phyloP scores from a whole-genome alignment of 169 alveolate genomes.

The Sarcocystis neurona region DNA sequence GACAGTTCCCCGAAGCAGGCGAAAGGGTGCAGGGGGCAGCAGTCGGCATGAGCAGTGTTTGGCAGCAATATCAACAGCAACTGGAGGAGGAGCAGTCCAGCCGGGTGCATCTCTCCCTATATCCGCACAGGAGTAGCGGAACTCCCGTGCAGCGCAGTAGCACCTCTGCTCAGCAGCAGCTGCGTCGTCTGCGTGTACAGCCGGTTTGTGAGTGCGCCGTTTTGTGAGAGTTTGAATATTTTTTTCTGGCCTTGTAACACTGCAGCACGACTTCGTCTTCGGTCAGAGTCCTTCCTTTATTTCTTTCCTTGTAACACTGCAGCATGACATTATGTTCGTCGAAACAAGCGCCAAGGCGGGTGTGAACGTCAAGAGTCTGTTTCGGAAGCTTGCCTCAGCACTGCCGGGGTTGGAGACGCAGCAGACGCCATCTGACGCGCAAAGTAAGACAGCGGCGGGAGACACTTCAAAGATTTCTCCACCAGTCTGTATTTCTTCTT shows the following conservation, averaged over 20 bases:
- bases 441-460: not conserved
- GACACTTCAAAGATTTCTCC: not conserved
- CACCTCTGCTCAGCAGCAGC: too few relatives aligned
- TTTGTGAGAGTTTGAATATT: too few relatives aligned
- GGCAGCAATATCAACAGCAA: too few relatives aligned
- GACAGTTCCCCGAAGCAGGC: too few relatives aligned
- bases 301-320: constrained; percentile 71
- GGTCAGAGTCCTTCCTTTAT: not conserved
- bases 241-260: not conserved
- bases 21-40: too few relatives aligned
- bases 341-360: constrained; percentile 98
- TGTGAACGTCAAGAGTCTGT: constrained; percentile 88
- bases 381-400: constrained; percentile 82
- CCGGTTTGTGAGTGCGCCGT: too few relatives aligned
- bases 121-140: too few relatives aligned
- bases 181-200: too few relatives aligned
- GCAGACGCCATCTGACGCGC: constrained; percentile 29
- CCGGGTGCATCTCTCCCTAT: too few relatives aligned
- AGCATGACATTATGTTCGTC: constrained; percentile 90
- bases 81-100: too few relatives aligned
- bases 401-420: constrained; percentile 55
- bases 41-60: too few relatives aligned
- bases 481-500: not conserved
- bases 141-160: too few relatives aligned
- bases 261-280: not conserved